Evolutionary conservation across 2,329 filamentous ascomycete genomes (phyloP), one percentile per base, ranked within the genome.

Genomic region (Arthrobotrys iridis): DNA sequence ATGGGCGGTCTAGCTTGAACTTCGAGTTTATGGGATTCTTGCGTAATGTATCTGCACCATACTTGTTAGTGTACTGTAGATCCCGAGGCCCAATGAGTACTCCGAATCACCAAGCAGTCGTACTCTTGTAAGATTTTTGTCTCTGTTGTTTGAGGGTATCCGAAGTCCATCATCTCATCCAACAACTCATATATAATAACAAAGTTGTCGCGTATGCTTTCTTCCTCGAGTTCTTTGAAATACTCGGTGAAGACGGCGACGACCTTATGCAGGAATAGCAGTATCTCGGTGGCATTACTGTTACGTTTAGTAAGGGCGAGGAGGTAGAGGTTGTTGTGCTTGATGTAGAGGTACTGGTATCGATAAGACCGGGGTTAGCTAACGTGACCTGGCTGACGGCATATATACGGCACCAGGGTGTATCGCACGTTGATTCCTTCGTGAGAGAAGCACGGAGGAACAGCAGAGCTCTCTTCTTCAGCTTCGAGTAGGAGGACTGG

Each of bases 101-200:
- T 63, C 67, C 24, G 58, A 58, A 30, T n/a, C n/a, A n/a, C n/a
- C n/a, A 20, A 13, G 26, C 3, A 11, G 5, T 13, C 63, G 10
- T 68, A 79, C 85, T 99, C 95, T 83, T 99, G 95, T 76, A 99
- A 85, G 82, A 99, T 99, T 87, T 99, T 99, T 82, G 89, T 92
- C 83, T 99, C 95, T 78, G 95, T 99, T 7, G 95, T 99, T 83
- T 99, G 95, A 4, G 95, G 95, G 83, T 99, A 97, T 77, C 95
- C 95, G 86, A 99, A 99, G 84, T 99, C 95, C 95, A 99, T 99
- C 95, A 99, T 99, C 85, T 99, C 95, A 82, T 99, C 95, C 77
- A 99, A 88, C 76, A 99, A 85, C 84, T 99, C 95, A 86, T 99
- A 99, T 81, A 99, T 99, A 81, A 99, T 90, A 83, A 99, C 95